A percentile compares a stretch with the other conserved stretches of the same genome.
phyloP scores from a whole-genome alignment of 371 early-diverging fungal genomes.

The Circinella minor region DNA sequence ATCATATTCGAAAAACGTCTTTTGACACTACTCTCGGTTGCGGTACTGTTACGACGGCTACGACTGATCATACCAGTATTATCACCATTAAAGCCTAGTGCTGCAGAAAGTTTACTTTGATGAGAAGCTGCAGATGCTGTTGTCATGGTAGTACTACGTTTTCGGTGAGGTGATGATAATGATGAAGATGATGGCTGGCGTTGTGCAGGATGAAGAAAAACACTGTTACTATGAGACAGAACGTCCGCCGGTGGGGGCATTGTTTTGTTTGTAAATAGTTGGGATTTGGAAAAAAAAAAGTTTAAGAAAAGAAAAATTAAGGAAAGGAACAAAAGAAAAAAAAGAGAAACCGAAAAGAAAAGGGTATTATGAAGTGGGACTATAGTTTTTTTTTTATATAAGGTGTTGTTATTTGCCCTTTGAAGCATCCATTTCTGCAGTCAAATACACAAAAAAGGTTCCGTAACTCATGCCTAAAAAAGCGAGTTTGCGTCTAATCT shows the following conservation, averaged over 20 bases:
- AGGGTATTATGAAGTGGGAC: too few relatives aligned
- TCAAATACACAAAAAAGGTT: slow-evolving; percentile 4
- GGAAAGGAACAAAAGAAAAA: slow-evolving; percentile 2
- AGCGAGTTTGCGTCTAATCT: not conserved
- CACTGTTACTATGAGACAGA: slow-evolving; percentile 4
- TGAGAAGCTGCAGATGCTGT: not conserved
- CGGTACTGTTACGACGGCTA: not conserved
- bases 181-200: not conserved
- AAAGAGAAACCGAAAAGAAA: too few relatives aligned
- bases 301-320: not conserved
- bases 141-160: not conserved
- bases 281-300: slow-evolving; percentile 2
- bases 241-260: slow-evolving; percentile 1
- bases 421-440: slow-evolving; percentile 1
- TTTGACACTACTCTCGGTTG: not conserved
- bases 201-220: slow-evolving; percentile 4
- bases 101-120: not conserved
- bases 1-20: slow-evolving; percentile 19
- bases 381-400: not conserved
- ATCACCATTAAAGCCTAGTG: not conserved
- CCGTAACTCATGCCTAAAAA: slow-evolving; percentile 10
- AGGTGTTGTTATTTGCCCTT: not conserved
- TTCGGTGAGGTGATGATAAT: not conserved
- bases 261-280: not conserved
- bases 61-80: not conserved